Evolutionary conservation across 1,139 yeast genomes (phyloP), one percentile per base, ranked within the genome.

Genomic region (Nadsonia commutata): DNA sequence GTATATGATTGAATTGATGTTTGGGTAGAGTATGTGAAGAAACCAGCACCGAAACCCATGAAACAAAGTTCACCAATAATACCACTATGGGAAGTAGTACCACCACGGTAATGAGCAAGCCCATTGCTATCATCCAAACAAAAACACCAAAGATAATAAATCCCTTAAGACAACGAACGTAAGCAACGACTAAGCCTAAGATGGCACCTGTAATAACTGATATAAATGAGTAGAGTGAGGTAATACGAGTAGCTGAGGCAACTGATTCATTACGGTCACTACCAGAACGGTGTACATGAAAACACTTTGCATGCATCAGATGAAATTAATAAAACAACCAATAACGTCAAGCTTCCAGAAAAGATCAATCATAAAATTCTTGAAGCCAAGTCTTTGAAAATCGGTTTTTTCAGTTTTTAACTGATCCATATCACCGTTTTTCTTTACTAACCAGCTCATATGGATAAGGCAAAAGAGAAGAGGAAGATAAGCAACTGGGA

Each of bases 281-380:
- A 74, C 54, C 48, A 80, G 64, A 18, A 79, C 78, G 0, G 85
- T 71, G 58, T 75, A 79, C 62, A 80, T 60, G 57, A 67, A 80
- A 52, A 76, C 83, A 49, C 77, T 75, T 42, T 80, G 83, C 80
- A 78, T 74, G 60, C 72, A 72, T 72, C 74, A 78, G 42, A 76
- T 63, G 56, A 76, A 70, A 60, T 76, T 68, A 51, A 76, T 68
- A n/a, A n/a, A n/a, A 74, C 52, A 36, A 74, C 83, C 84, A 43
- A 74, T 51, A 16, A 72, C 57, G 53, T 78, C 84, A 40, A 76
- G 56, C 50, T 72, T 68, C 77, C 78, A 57, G 49, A 65, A 57
- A 17, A 59, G 47, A 37, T 60, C 59, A 41, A 59, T 46, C 13
- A 61, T 7, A 48, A 59, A 59, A 2, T 55, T 52, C 37, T 44